These are phyloP conservation scores for Lactarius evosmus DNA, from an alignment of 768 basidiomycete genomes.

Conservation along the genomic window DNA sequence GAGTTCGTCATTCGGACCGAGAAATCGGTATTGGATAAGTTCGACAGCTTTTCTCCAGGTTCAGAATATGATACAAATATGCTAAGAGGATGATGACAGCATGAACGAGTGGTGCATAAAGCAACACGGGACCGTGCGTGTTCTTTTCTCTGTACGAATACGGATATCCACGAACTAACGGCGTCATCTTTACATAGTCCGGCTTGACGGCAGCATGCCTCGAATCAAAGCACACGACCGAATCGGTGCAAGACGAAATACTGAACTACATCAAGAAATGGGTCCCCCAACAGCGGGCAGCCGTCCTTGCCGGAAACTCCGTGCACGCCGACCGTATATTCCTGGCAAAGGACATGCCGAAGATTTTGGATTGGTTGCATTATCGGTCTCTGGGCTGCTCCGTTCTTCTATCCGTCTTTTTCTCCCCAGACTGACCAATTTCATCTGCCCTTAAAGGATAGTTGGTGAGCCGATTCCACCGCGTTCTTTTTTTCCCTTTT, in stretches of 20 bases:
- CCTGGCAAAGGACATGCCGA: conserved; percentile 75
- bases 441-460: conserved; percentile 39
- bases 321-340: conserved; percentile 80
- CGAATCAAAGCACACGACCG: conserved; percentile 59
- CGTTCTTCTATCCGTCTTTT: neutral
- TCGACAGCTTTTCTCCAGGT: conserved; percentile 27
- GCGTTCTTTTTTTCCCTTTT: neutral
- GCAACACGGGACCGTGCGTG: conserved; percentile 72
- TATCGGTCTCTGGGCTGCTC: conserved; percentile 52
- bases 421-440: conserved; percentile 18
- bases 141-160: neutral
- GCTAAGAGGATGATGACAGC: conserved; percentile 38
- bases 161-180: neutral
- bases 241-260: conserved; percentile 57
- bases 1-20: conserved; percentile 72
- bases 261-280: conserved; percentile 80
- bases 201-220: conserved; percentile 82
- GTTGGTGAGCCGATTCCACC: conserved; percentile 50
- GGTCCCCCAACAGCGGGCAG: conserved; percentile 63
- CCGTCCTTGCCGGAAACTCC: conserved; percentile 81
- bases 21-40: conserved; percentile 68
- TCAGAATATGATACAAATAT: neutral
- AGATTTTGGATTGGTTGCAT: conserved; percentile 73
- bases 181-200: conserved; percentile 46
- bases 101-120: conserved; percentile 88